Base-by-base conservation (phyloP, 345 rosid species). In the Stellera chamaejasme region DNA sequence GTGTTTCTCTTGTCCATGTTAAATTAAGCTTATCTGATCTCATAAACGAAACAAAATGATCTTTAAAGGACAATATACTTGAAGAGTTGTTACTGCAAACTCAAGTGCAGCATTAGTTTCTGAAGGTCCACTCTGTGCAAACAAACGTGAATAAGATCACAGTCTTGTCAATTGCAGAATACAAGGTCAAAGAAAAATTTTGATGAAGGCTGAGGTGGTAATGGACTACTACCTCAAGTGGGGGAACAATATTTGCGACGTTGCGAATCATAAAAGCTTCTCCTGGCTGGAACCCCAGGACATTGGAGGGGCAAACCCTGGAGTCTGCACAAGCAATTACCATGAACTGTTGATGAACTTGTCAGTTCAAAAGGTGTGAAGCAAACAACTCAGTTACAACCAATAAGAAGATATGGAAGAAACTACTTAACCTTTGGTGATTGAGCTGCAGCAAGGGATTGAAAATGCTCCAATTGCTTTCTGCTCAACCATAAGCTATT, bases 281-380 rank as follows among this genome's bases (percentile, higher is more conserved):
- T 55, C 98, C 98, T 6, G 98, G 97, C 70, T 82, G 85, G 66
- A 92, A 80, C 66, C 98, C 95, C 32, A 92, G 70, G 56, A 92
- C 77, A 43, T 75, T 77, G 27, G 98, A 88, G 57, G 97, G 97
- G 58, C 97, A 88, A 26, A 86, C 95, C 70, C 98, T 77, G 59
- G 98, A 92, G 66, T 92, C 98, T 71, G 79, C 93, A 82, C 97
- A 92, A 50, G 95, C 95, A 62, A 92, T 82, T 58, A 86, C 95
- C 97, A 86, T 84, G 55, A 92, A 84, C 98, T 88, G 74, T 67
- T 36, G 52, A 60, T 59, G 41, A 61, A 63, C 55, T 16, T 61
- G 70, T 75, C 52, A 83, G 81, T 44, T 61, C 45, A 49, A 32
- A 32, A 56, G 32, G 28, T 61, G 43, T 72, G 32, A 46, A 25